phyloP scores from a whole-genome alignment of 495 filamentous ascomycete genomes.

The Barbatosphaeria neglecta region DNA sequence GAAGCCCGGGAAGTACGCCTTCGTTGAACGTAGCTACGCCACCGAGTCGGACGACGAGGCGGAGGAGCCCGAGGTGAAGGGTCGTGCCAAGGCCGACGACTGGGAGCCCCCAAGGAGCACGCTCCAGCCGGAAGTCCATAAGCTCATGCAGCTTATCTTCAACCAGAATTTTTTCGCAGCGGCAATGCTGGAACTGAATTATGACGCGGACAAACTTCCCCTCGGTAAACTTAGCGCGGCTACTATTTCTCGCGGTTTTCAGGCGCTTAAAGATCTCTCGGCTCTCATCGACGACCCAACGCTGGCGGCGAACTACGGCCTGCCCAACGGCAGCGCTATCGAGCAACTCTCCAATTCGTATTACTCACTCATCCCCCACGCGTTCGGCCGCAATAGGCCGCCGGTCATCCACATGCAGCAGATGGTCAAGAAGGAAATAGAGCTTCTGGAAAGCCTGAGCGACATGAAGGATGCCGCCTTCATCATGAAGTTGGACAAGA shows the following conservation, averaged over 20 bases:
- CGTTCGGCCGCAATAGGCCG: slow-evolving; percentile 62
- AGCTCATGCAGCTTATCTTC: slow-evolving; percentile 72
- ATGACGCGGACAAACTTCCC: slow-evolving; percentile 67
- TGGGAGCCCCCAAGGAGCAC: slow-evolving; percentile 34
- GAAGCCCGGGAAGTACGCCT: slow-evolving; percentile 60
- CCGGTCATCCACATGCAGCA: slow-evolving; percentile 44
- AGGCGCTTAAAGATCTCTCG: slow-evolving; percentile 61
- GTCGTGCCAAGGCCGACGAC: slow-evolving; percentile 16
- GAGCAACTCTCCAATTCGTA: slow-evolving; percentile 60
- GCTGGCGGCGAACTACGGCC: slow-evolving; percentile 36
- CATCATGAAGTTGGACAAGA: slow-evolving; percentile 57
- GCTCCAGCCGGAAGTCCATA: slow-evolving; percentile 47
- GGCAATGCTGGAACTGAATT: slow-evolving; percentile 56
- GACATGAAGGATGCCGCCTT: slow-evolving; percentile 73
- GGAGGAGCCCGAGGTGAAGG: slow-evolving; percentile 23
- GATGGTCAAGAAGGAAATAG: slow-evolving; percentile 60
- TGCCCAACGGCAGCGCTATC: slow-evolving; percentile 24
- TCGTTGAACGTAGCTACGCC: slow-evolving; percentile 57
- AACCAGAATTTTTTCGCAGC: slow-evolving; percentile 56
- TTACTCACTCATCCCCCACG: slow-evolving; percentile 73
- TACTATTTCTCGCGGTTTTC: slow-evolving; percentile 60
- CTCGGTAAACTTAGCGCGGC: slow-evolving; percentile 72
- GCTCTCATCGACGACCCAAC: slow-evolving; percentile 41
- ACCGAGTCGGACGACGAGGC: slow-evolving; percentile 54
- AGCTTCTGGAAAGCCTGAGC: slow-evolving; percentile 61